Evolutionary conservation across 306 rosid species (phyloP).

Genomic region (Sicyos baderoa): DNA sequence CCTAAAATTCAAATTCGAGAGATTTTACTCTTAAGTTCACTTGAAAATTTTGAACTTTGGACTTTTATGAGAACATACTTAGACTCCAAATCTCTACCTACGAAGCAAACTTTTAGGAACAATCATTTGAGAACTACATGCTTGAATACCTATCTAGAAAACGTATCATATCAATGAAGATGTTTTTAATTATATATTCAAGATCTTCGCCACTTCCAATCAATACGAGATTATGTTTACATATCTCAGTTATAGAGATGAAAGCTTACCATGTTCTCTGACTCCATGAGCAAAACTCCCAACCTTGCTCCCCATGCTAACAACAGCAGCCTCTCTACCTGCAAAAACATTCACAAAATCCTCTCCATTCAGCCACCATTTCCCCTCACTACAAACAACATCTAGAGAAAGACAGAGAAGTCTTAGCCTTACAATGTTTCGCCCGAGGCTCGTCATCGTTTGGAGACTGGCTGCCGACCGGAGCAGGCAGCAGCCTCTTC

Average conservation of each 20-base stretch:
- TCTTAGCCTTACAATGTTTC: slow-evolving; percentile 23
- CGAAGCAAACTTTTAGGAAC: too few relatives aligned
- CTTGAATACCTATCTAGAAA: background rate
- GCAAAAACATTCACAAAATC: slow-evolving; percentile 13
- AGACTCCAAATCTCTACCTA: too few relatives aligned
- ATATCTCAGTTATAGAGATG: background rate
- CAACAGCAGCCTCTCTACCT: slow-evolving; percentile 23
- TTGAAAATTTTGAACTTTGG: too few relatives aligned
- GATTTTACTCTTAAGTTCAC: too few relatives aligned
- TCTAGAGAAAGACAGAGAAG: background rate
- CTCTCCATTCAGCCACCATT: background rate
- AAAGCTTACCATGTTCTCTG: slow-evolving; percentile 31
- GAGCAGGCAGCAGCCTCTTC: slow-evolving; percentile 29
- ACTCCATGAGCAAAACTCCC: slow-evolving; percentile 30
- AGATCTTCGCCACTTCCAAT: background rate
- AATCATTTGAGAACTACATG: background rate
- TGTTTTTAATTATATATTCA: background rate
- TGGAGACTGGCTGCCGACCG: slow-evolving; percentile 11
- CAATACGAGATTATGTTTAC: background rate
- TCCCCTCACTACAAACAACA: background rate
- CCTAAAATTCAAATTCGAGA: too few relatives aligned
- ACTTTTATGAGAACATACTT: too few relatives aligned
- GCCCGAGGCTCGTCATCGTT: slow-evolving; percentile 13
- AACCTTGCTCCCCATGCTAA: slow-evolving; percentile 26
- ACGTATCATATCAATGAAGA: background rate